Evolutionary conservation across 2,329 filamentous ascomycete genomes (phyloP), one percentile per base, ranked within the genome.

Genomic region (Chrysoporthe austroafricana): DNA sequence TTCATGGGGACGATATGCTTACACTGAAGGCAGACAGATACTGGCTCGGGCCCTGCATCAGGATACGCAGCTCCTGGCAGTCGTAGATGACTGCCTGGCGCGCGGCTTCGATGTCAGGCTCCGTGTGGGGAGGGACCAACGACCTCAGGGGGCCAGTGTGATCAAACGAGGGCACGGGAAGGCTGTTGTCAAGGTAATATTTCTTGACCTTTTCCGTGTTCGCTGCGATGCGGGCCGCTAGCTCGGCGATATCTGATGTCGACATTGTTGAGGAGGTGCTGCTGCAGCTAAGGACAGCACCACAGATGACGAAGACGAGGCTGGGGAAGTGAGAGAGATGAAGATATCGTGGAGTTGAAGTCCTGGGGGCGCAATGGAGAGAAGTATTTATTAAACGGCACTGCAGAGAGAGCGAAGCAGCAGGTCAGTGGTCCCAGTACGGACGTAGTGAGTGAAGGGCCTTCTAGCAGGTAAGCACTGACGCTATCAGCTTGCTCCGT

Each of bases 51-150:
- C 59, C 64, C 64, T 66, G 59, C 59, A 58, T 52, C 52, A 66
- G 9, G 6, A 62, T 66, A 13, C 43, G 60, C n/a, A 59, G 43
- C 64, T 66, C 60, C 34, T 63, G 64, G 42, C 64, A 52, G 64
- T 63, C 59, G 59, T 39, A 43, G n/a, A 66, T 66, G 42, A 63
- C 59, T 8, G 59, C 59, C 14, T 62, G 64, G n/a, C 64, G 64
- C n/a, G 64, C 64, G 16, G 50, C 50, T 32, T 66, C 59, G 59
- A 59, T 66, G 32, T 26, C 56, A 42, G 56, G 36, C 4, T 52
- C 50, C 8, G 50, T 46, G n/a, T 44, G 34, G 39, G 64, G 64
- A 16, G 64, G 21, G 1, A 63, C 42, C n/a, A 52, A 34, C 4
- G 64, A 56, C 13, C 32, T 62, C 43, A 58, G 52, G 26, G 50